Percentiles rank a stretch among this genome's conserved stretches.
Evolutionary conservation across 306 rosid species (phyloP).

Genomic region (Phaseolus lunatus): DNA sequence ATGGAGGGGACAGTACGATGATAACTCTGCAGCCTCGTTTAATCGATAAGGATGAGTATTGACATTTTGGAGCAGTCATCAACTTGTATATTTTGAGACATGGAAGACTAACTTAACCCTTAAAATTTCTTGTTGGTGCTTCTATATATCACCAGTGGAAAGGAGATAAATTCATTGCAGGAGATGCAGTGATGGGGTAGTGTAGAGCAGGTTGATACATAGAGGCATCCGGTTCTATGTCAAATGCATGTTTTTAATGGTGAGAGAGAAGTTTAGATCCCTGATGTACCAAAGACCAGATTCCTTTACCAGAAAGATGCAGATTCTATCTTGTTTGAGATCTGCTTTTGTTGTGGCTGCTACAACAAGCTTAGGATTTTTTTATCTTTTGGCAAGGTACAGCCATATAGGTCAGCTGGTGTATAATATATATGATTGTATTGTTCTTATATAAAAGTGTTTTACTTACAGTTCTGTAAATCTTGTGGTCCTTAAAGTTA

Average conservation of each 20-base stretch:
- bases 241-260: constrained; percentile 7
- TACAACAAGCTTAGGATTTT: constrained; percentile 33
- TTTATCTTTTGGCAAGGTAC: constrained; percentile 29
- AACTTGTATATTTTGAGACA: constrained; percentile 46
- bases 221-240: not conserved
- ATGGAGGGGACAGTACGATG: constrained; percentile 87
- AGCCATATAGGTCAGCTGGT: constrained; percentile 42
- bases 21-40: constrained; percentile 89
- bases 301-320: constrained; percentile 1
- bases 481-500: constrained; percentile 15
- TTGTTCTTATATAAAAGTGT: constrained; percentile 38
- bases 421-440: constrained; percentile 42
- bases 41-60: constrained; percentile 57
- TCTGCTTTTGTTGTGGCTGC: constrained; percentile 31
- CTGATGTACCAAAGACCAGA: constrained; percentile 35
- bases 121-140: constrained; percentile 36
- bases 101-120: constrained; percentile 46
- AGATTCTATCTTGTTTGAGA: constrained; percentile 28
- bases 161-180: constrained; percentile 32
- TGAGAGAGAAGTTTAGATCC: constrained; percentile 34
- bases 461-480: constrained; percentile 37
- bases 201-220: constrained; percentile 22
- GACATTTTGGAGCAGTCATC: constrained; percentile 34
- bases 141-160: constrained; percentile 21
- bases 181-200: constrained; percentile 39